Evolutionary conservation across 163 green algal genomes (phyloP), one percentile per base, ranked within the genome.

Genomic region (Scenedesmus sp.): DNA sequence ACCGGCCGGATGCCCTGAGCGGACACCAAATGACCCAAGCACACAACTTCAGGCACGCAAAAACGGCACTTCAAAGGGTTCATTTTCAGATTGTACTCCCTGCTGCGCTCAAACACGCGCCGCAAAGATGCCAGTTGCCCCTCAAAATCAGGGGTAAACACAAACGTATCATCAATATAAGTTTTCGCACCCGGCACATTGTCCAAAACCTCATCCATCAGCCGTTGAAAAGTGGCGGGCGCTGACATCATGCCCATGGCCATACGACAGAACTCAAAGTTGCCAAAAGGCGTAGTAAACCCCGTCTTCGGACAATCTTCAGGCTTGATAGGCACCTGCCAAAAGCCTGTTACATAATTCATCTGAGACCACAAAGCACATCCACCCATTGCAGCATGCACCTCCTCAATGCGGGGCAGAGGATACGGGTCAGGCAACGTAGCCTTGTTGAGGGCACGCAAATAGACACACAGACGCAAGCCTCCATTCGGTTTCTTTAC

Each of bases 201-300:
- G 13, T 43, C 65, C 65, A 83, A 68, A 68, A 90, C 43, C n/a
- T 51, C 44, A 72, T 90, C 68, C 85, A 90, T 90, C 51, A 90
- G n/a, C 35, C 85, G 24, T 26, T 83, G 68, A 72, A 90, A 90
- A n/a, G 85, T 72, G 6, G 65, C 12, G 10, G 84, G 84, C 20
- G 84, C 37, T 1, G 30, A 40, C 4, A 44, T 16, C 35, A 89
- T 44, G 30, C 85, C 68, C 70, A 90, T 83, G 2, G 84, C 24
- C 84, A 89, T 89, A 15, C 84, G 22, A 44, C 37, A 61, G 24
- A 35, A 89, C 13, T 16, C 42, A 82, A 89, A 89, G 43, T 89
- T 89, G 61, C 84, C 84, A 82, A 89, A 89, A 1, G 61, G 84
- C 12, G 84, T 89, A 4, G 84, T 89, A 30, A 89, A 89, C n/a